A percentile compares a stretch with the other conserved stretches of the same genome.
phyloP scores from a whole-genome alignment of 1,284 basidiomycete genomes.

The Naganishia sp. region DNA sequence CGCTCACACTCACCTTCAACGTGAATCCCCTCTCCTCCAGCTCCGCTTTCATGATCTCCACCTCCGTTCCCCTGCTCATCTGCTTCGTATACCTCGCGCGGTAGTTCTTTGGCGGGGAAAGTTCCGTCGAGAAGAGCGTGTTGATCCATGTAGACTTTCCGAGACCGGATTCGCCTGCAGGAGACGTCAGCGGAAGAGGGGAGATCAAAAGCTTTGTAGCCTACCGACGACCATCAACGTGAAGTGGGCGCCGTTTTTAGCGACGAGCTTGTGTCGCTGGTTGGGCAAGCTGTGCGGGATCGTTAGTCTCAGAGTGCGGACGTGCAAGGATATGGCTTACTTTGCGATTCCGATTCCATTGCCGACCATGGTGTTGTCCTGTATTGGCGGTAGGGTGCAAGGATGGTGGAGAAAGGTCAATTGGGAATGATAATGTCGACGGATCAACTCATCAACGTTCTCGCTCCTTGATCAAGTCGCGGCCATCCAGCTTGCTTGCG shows the following conservation, averaged over 20 bases:
- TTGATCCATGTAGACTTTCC: slow-evolving; percentile 97
- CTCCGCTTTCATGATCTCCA: slow-evolving; percentile 94
- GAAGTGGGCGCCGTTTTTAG: slow-evolving; percentile 95
- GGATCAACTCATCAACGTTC: not conserved
- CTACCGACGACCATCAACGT: slow-evolving; percentile 98
- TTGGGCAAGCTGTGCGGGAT: slow-evolving; percentile 82
- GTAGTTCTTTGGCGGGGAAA: slow-evolving; percentile 91
- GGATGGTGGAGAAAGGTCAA: no score
- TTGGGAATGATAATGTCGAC: no score
- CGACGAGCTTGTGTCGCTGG: slow-evolving; percentile 96
- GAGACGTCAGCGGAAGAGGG: not conserved
- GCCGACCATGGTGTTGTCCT: no score
- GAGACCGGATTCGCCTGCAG: slow-evolving; percentile 83
- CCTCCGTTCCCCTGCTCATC: slow-evolving; percentile 97
- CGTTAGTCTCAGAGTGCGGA: not conserved
- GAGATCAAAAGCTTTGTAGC: slow-evolving; percentile 47
- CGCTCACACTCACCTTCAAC: slow-evolving; percentile 64
- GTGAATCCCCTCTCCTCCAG: slow-evolving; percentile 99
- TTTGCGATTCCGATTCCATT: slow-evolving; percentile 56
- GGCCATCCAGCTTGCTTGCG: no score
- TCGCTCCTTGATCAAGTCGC: no score
- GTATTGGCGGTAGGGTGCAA: no score
- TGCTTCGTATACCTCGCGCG: slow-evolving; percentile 85
- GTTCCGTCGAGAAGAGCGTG: slow-evolving; percentile 97
- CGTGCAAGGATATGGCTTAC: slow-evolving; percentile 40